Evolutionary conservation across 257 asterid species (phyloP).

Genomic region (Salvia rosmarinus): DNA sequence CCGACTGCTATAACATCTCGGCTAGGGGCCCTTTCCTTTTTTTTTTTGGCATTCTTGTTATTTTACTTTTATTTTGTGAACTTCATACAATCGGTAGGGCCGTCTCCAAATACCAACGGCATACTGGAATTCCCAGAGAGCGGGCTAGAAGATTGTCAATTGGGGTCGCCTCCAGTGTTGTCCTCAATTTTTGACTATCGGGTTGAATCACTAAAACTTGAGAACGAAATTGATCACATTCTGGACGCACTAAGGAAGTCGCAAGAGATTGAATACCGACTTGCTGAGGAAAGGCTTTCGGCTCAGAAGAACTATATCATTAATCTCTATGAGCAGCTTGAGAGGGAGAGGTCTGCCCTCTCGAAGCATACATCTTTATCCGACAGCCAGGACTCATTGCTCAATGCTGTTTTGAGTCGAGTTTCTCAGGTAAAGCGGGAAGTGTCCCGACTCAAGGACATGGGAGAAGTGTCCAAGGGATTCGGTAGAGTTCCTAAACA

Average conservation of each 20-base stretch:
- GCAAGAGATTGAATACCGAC: constrained; percentile 57
- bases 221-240: constrained; percentile 54
- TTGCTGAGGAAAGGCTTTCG: constrained; percentile 59
- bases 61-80: background rate
- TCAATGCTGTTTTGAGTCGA: constrained; percentile 44
- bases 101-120: constrained; percentile 30
- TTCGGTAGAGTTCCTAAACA: constrained; percentile 64
- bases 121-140: constrained; percentile 8
- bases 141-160: constrained; percentile 24
- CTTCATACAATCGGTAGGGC: constrained; percentile 27
- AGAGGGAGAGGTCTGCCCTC: constrained; percentile 52
- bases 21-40: background rate
- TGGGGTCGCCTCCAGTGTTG: constrained; percentile 31
- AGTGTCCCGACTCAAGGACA: constrained; percentile 53
- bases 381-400: constrained; percentile 38
- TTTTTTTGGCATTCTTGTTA: background rate
- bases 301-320: constrained; percentile 54
- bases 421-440: constrained; percentile 55
- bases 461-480: constrained; percentile 68
- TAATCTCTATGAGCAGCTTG: constrained; percentile 58
- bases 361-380: constrained; percentile 36
- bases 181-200: constrained; percentile 50
- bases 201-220: constrained; percentile 55
- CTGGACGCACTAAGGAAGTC: constrained; percentile 54
- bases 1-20: background rate